Evolutionary conservation across 2,329 filamentous ascomycete genomes (phyloP), one percentile per base, ranked within the genome.

Genomic region (Sphaerulina populicola): DNA sequence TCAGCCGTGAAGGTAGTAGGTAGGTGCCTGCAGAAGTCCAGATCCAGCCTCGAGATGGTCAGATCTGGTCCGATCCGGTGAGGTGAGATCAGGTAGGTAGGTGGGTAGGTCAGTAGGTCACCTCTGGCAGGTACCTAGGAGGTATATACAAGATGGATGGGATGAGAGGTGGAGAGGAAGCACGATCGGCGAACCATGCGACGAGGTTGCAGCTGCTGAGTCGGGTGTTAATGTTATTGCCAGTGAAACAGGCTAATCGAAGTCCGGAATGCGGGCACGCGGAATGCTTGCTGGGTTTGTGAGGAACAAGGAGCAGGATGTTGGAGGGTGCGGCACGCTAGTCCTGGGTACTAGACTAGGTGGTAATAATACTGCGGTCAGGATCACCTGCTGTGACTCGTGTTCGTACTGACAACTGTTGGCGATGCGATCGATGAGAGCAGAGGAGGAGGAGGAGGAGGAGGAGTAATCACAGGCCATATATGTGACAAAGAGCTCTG

Each of bases 211-310:
- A 30, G 15, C 11, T 38, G 35, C 33, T 35, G 43, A 49, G 38
- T 38, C 51, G 44, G 49, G 41, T 33, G 49, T 47, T 43, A 45
- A 44, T 44, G 46, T 47, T 43, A 45, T 47, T 44, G 46, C 51
- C 47, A 45, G 45, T 57, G 52, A 53, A 57, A 50, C 48, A 27
- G 45, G 18, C 38, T 41, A 40, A 40, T 33, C 27, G 44, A 54
- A 45, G 41, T 47, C n/a, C 47, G 46, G 54, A 52, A 54, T 49
- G 52, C 23, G 36, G 41, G 36, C 21, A 33, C 41, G 42, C 37
- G 47, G 51, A 53, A 53, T 53, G 54, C 44, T 11, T 11, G 10
- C 31, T 11, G 31, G 31, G 31, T 18, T 18, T 18, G 49, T 53
- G 48, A 51, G 48, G 49, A 38, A 47, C 15, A 39, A 30, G 35